A percentile compares a stretch with the other conserved stretches of the same genome.
These are phyloP conservation scores for Pythium scleroteichum DNA, from an alignment of 352 stramenopile species.

Conservation along the genomic window DNA sequence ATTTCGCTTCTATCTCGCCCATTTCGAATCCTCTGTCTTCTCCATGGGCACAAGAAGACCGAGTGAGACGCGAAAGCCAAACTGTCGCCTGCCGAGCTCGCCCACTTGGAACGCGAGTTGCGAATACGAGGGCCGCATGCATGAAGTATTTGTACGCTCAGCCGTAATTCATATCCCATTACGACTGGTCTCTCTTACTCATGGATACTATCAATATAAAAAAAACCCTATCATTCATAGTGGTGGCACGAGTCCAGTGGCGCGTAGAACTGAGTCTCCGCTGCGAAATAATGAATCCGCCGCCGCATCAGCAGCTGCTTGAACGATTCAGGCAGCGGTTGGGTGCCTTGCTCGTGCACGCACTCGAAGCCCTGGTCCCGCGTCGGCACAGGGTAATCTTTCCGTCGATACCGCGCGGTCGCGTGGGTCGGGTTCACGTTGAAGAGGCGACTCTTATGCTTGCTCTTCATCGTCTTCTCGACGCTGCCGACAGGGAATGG, in stretches of 20 bases:
- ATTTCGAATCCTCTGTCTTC: no score
- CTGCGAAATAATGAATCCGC: slow-evolving; percentile 30
- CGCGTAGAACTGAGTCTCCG: slow-evolving; percentile 19
- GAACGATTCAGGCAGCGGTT: slow-evolving; percentile 17
- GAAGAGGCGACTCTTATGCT: slow-evolving; percentile 45
- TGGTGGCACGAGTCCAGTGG: slow-evolving; percentile 24
- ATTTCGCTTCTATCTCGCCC: no score
- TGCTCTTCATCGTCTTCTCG: slow-evolving; percentile 22
- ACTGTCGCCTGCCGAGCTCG: no score
- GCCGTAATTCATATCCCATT: no score
- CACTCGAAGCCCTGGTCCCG: slow-evolving; percentile 29
- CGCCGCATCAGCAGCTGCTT: slow-evolving; percentile 28
- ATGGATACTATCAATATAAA: slow-evolving; percentile 3
- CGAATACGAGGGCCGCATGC: no score
- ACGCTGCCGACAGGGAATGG: slow-evolving; percentile 41
- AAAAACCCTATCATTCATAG: slow-evolving; percentile 10
- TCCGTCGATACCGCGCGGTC: slow-evolving; percentile 42
- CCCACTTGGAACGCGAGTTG: no score
- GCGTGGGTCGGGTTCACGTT: slow-evolving; percentile 63
- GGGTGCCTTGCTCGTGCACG: slow-evolving; percentile 23
- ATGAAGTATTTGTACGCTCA: no score
- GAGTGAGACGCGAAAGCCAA: no score
- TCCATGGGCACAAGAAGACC: no score
- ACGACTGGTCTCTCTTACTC: no score
- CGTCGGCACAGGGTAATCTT: slow-evolving; percentile 23